Evolutionary conservation across 306 rosid species (phyloP), one percentile per base, ranked within the genome.

Genomic region (Prunus salicina): DNA sequence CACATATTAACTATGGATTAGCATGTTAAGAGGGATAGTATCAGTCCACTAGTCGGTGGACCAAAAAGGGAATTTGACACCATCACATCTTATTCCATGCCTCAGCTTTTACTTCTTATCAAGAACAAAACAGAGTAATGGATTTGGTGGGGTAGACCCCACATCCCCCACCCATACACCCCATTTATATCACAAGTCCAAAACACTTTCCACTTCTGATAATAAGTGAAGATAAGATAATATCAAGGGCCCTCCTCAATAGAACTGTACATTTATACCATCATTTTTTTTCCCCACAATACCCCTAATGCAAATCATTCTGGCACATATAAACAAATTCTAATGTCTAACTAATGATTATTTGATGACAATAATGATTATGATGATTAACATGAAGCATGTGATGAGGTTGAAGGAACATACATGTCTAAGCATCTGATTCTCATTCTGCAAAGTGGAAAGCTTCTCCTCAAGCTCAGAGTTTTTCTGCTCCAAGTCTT

Each of bases 381-480:
- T 9, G 57, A 63, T 24, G 47, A 63, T 47, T 15, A 78, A 32
- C 7, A 28, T 41, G 16, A 47, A 14, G 1, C 10, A 19, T 56
- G 24, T 30, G 27, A 50, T 15, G 78, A 49, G 16, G 57, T 6
- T 25, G 62, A 41, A 27, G 70, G 38, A 18, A 64, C 89, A 69
- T 92, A 95, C 99, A 16, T 92, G 96, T 91, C 99, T 89, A 34
- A 95, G 97, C 99, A 95, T 95, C 84, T 95, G 99, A 81, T 90
- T 95, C 89, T 95, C 99, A 67, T 95, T 95, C 86, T 89, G 97
- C 85, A 92, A 82, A 74, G 97, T 95, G 66, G 96, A 92, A 43
- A 92, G 82, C 74, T 78, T 95, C 84, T 92, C 99, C 73, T 90
- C 90, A 47, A 90, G 87, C 86, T 92, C 98, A 13, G 96, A 84